Conservation (phyloP, 2,329 filamentous ascomycete species). For the Monosporascus cannonballus region DNA sequence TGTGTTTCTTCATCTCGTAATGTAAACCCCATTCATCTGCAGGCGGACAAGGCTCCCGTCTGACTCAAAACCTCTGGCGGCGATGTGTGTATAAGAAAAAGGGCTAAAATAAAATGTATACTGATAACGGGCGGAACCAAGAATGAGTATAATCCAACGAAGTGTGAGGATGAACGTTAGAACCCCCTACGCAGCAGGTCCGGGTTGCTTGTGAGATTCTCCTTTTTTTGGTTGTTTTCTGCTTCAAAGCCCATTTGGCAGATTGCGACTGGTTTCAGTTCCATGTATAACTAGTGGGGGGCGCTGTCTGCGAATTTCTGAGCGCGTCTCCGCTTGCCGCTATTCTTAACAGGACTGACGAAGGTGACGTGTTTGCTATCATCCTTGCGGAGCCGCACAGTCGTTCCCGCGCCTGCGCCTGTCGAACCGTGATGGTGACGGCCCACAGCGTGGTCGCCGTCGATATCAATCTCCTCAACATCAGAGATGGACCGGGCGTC, state of each 20-base stretch:
- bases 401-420: conserved; percentile 27
- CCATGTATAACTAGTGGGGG: not conserved
- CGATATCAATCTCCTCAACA: conserved; percentile 55
- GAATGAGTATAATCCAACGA: not conserved
- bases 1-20: too few relatives aligned
- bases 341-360: conserved; percentile 43
- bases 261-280: not conserved
- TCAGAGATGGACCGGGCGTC: conserved; percentile 56
- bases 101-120: not conserved
- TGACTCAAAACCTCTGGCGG: not conserved
- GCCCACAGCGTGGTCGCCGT: conserved; percentile 45
- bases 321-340: conserved; percentile 26
- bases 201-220: not conserved
- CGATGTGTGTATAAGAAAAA: not conserved
- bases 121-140: not conserved
- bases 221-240: not conserved
- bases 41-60: too few relatives aligned
- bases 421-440: conserved; percentile 34
- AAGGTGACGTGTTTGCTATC: conserved; percentile 51
- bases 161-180: not conserved
- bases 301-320: conserved; percentile 8
- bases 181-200: not conserved
- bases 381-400: conserved; percentile 47
- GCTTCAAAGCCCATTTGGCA: not conserved
- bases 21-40: too few relatives aligned